Evolutionary conservation across 2,329 filamentous ascomycete species (phyloP).

Genomic region (Fusarium sterilihyphosum): DNA sequence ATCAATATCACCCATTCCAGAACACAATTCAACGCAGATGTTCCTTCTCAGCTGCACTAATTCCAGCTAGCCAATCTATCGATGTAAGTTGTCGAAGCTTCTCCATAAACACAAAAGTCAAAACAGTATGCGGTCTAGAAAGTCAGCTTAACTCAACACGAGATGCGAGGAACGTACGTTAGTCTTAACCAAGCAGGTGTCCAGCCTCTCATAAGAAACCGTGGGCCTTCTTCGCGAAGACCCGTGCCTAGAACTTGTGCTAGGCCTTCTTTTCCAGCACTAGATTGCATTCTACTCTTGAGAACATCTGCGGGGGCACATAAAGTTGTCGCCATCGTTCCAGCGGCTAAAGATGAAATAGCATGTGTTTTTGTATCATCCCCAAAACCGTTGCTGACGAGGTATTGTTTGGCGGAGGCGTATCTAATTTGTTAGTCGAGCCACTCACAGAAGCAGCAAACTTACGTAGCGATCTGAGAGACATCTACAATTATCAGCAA

Average conservation of each 20-base stretch:
- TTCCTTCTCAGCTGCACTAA: slow-evolving; percentile 11
- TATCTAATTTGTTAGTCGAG: slow-evolving; percentile 41
- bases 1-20: not conserved
- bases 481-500: slow-evolving; percentile 47
- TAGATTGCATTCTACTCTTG: slow-evolving; percentile 54
- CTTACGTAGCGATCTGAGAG: slow-evolving; percentile 56
- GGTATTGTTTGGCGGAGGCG: slow-evolving; percentile 48
- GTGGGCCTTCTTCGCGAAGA: slow-evolving; percentile 51
- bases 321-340: slow-evolving; percentile 58
- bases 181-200: slow-evolving; percentile 57
- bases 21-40: slow-evolving; percentile 4
- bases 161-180: slow-evolving; percentile 45
- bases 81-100: slow-evolving; percentile 51
- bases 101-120: slow-evolving; percentile 59
- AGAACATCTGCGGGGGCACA: slow-evolving; percentile 58
- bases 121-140: slow-evolving; percentile 54
- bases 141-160: not conserved
- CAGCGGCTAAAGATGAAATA: slow-evolving; percentile 52
- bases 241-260: slow-evolving; percentile 48
- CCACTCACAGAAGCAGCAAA: not conserved
- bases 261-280: slow-evolving; percentile 46
- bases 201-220: slow-evolving; percentile 59
- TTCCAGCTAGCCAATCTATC: slow-evolving; percentile 32
- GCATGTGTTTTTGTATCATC: slow-evolving; percentile 55
- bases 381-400: slow-evolving; percentile 42